Evolutionary conservation across 495 filamentous ascomycete genomes (phyloP), one percentile per base, ranked within the genome.

Genomic region (Ramalina peruviana): DNA sequence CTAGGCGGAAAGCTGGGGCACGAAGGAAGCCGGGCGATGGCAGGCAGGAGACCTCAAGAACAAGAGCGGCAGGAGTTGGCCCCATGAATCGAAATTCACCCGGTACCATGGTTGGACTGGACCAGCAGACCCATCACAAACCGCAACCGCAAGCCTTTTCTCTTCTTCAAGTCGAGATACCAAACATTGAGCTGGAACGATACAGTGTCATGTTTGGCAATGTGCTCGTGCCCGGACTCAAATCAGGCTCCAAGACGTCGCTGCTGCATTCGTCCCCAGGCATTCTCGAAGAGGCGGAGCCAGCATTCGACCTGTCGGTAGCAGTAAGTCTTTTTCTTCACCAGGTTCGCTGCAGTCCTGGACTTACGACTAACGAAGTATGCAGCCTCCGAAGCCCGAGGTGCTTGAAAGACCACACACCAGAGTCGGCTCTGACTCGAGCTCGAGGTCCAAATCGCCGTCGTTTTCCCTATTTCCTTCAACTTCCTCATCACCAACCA

Each of bases 201-300:
- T 97, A 95, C 54, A 94, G 86, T 51, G 77, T 97, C 45, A 96
- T 97, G 90, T 97, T 97, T 64, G 76, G 82, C 42, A 80, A 75
- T 40, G 73, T 95, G 9, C 70, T 95, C 44, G 61, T 73, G 47
- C 65, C 68, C 1, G 45, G 23, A 38, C 33, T 13, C n/a, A 27
- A 27, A 36, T 36, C 33, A 36, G 45, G 6, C 19, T 48, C 45
- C n/a, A 48, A 23, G 21, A 48, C 45, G 4, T 48, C 45, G 6
- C n/a, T 48, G 13, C 1, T 23, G 4, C 20, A 37, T 9, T 23
- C 45, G n/a, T 15, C 12, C 6, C 6, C 25, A 59, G 83, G 76
- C 36, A 83, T 80, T 1, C 60, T 85, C 46, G 75, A 83, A 52
- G 79, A 74, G 53, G 67, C 85, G 6, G 77, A 73, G 56, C 70